Evolutionary conservation across 768 basidiomycete species (phyloP), one percentile per base, ranked within the genome.

Genomic region (Boletus bicolor): DNA sequence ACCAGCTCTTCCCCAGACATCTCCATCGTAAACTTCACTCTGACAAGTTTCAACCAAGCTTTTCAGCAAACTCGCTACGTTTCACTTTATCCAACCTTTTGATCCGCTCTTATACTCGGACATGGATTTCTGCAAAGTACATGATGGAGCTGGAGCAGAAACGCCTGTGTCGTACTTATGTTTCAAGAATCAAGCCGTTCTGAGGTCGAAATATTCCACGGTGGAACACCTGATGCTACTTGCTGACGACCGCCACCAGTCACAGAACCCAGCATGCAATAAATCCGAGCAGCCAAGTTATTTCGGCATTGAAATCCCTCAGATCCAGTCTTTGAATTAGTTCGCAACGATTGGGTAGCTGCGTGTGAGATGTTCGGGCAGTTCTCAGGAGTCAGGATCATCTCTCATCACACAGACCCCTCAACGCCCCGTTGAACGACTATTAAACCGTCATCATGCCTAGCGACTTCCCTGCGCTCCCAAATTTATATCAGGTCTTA

Each of bases 401-500:
- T 30, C 5, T 4, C 37, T 38, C 37, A 9, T n/a, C 10, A 15
- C 14, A 15, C 19, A 19, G 15, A 9, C 14, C 15, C 21, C 28
- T 12, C 36, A 24, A 19, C 37, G 28, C 28, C 28, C 28, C 21
- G 21, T 24, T 24, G 21, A 7, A 30, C 28, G 28, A 30, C 7
- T 30, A 7, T 53, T 10, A 26, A 53, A 34, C 4, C 15, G 17
- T 17, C 37, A 50, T 36, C 51, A 68, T 70, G 69, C 48, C 55
- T 21, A 34, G 44, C 42, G 15, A 50, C 49, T 88, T 87, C 55
- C 77, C 76, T 44, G 86, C 84, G 2, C 73, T 88, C 51, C 77
- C 82, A 17, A 84, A 86, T 34, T 74, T 83, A 62, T 89, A 89
- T 70, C 78, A 79, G 51, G 62, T 78, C 6, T 69, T 87, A 4